Base-by-base conservation (phyloP, 495 filamentous ascomycete species). In the Acidiella bohemica region DNA sequence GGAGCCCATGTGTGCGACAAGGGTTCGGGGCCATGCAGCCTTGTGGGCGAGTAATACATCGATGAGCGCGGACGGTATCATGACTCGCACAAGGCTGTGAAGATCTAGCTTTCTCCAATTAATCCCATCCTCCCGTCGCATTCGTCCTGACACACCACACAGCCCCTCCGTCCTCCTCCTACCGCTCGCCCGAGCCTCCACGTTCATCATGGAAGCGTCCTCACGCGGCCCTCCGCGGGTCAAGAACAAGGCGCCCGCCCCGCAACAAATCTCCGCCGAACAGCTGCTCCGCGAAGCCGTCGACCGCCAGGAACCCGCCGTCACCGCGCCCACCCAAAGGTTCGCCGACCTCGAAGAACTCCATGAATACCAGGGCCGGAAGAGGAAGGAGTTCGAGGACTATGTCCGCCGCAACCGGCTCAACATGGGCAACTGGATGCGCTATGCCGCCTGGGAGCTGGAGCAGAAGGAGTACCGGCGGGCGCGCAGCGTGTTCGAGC, bases 391-490 rank as follows among this genome's bases (percentile, higher is more conserved):
- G 54, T 97, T 93, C 53, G 90, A 97, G 59, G 82, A 93, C 68
- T 96, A 94, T 81, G 84, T 95, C 35, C 79, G 84, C 42, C 82
- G 92, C 36, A 95, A 96, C 55, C 64, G 87, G 51, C 70, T 96
- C 53, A 93, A 94, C 49, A 86, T 95, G 71, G 90, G 90, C 61
- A 96, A 97, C 59, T 97, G 90, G 90, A 85, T 93, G 76, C 80
- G 84, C 49, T 97, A 97, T 68, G 90, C 90, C 26, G 76, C 81
- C 44, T 97, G 85, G 85, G 90, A 97, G 59, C 68, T 97, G 23
- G 90, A 97, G 59, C 90, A 97, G 61, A 97, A 96, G 59, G 90
- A 97, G 64, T 95, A 81, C 61, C 80, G 80, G n/a, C 76, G 90
- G 25, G 90, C 92, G 14, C 76, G 90, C n/a, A 88, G 81, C 30